A percentile compares a stretch with the other conserved stretches of the same genome.
Evolutionary conservation across 2,329 filamentous ascomycete species (phyloP).

Genomic region (Apiospora aurea): DNA sequence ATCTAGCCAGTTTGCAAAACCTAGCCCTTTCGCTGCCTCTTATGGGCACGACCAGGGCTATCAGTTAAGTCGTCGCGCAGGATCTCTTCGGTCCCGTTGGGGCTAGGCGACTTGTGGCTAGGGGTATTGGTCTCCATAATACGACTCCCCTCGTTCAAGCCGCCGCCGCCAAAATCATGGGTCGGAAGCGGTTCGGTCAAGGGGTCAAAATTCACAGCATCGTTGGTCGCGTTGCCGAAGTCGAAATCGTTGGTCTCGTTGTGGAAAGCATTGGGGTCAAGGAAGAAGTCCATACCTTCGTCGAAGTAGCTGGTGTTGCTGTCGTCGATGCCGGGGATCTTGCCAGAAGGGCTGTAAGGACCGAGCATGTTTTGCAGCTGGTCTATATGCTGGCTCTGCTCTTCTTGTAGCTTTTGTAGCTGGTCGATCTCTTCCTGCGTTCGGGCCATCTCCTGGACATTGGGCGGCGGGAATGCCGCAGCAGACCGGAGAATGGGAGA

Average conservation of each 20-base stretch:
- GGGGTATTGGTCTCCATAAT: slow-evolving; percentile 42
- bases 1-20: neutral
- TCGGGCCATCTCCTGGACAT: slow-evolving; percentile 67
- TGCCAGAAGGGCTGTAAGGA: slow-evolving; percentile 80
- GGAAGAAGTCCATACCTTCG: slow-evolving; percentile 56
- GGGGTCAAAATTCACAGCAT: slow-evolving; percentile 36
- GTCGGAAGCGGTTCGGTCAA: slow-evolving; percentile 36
- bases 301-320: slow-evolving; percentile 46
- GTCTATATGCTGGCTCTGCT: slow-evolving; percentile 80
- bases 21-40: slow-evolving; percentile 43
- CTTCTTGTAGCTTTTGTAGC: slow-evolving; percentile 78
- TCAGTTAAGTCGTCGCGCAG: slow-evolving; percentile 50
- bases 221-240: slow-evolving; percentile 46
- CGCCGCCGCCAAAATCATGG: slow-evolving; percentile 24
- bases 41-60: slow-evolving; percentile 40
- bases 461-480: slow-evolving; percentile 51
- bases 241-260: slow-evolving; percentile 48
- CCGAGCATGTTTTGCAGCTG: slow-evolving; percentile 77
- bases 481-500: slow-evolving; percentile 56
- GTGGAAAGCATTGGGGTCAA: slow-evolving; percentile 47
- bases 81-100: slow-evolving; percentile 60
- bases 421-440: slow-evolving; percentile 80
- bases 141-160: slow-evolving; percentile 30
- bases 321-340: slow-evolving; percentile 73
- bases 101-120: slow-evolving; percentile 51